These are phyloP conservation scores for Raffaelea arxii DNA, from an alignment of 2,329 filamentous ascomycete genomes.

Conservation along the genomic window DNA sequence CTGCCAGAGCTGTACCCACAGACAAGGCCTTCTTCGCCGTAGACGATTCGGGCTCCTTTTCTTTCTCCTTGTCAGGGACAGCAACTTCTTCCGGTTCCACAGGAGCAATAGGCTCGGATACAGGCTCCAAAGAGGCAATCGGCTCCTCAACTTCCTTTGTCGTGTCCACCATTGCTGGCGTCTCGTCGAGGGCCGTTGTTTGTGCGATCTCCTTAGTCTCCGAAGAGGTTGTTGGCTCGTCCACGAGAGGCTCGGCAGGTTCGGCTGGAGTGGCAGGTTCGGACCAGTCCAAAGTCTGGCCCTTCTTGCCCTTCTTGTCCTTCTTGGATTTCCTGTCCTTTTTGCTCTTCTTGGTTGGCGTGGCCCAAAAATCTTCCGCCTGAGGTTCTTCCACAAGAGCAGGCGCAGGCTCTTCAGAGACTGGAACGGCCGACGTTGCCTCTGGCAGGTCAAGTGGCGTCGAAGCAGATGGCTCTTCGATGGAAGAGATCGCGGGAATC, in stretches of 20 bases:
- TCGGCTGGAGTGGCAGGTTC: background rate
- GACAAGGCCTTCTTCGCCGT: no score
- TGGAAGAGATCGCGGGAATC: no score
- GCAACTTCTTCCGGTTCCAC: no score
- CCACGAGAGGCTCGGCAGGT: no score
- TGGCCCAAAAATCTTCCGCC: background rate
- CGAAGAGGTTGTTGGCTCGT: no score
- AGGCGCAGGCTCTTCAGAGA: background rate
- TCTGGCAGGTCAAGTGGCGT: background rate
- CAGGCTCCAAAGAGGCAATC: background rate
- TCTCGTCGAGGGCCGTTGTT: no score
- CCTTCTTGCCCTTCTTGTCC: background rate
- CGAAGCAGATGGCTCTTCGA: background rate
- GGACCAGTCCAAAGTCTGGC: background rate
- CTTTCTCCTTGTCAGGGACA: no score
- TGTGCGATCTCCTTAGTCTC: no score
- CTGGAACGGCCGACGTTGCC: no score
- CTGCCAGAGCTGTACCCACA: no score
- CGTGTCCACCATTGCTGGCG: background rate
- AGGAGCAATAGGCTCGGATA: background rate
- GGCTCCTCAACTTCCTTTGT: background rate
- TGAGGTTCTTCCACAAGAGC: background rate
- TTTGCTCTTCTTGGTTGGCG: conserved; percentile 1
- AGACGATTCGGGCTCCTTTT: no score
- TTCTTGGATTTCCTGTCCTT: conserved; percentile 4